Evolutionary conservation across 2,329 filamentous ascomycete genomes (phyloP).

Genomic region (Penicillium fuscoglaucum): DNA sequence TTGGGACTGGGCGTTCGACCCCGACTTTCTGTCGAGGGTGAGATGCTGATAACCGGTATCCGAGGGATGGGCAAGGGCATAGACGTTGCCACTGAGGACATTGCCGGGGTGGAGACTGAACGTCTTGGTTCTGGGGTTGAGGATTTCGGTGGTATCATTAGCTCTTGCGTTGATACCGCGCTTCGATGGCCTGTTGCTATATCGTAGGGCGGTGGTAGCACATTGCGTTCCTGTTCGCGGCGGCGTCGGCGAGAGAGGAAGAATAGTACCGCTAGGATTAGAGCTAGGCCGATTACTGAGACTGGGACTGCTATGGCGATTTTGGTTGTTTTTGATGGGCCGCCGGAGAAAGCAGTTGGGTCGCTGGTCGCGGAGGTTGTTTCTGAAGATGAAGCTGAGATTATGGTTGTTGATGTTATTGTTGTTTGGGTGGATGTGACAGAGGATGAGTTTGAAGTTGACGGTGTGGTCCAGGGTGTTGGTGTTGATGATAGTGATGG

Average conservation of each 20-base stretch:
- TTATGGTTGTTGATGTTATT: not conserved
- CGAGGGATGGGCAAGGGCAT: not conserved
- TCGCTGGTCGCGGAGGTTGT: constrained; percentile 1
- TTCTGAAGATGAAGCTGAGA: not conserved
- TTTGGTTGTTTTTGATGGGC: constrained; percentile 25
- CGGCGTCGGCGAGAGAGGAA: constrained; percentile 29
- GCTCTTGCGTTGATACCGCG: constrained; percentile 14
- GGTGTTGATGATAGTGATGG: not conserved
- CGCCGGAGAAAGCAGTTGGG: constrained; percentile 6
- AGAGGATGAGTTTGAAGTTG: not conserved
- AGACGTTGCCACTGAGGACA: not conserved
- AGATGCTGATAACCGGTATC: constrained; percentile 12
- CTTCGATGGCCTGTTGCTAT: constrained; percentile 11
- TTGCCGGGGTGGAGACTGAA: not conserved
- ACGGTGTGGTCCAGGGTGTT: not conserved
- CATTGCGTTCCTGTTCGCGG: constrained; percentile 9
- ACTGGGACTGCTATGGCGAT: constrained; percentile 39
- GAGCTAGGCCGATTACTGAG: constrained; percentile 29
- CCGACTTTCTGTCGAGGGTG: not conserved
- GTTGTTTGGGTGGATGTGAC: not conserved
- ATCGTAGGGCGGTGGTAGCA: constrained; percentile 8
- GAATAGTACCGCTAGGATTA: constrained; percentile 27
- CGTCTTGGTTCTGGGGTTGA: not conserved
- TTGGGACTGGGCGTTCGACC: not conserved
- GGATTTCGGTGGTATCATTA: constrained; percentile 10